Percentiles rank a stretch among this genome's conserved stretches.
Conservation (phyloP, 2,329 filamentous ascomycete genomes). For the Cladosporium velox region DNA sequence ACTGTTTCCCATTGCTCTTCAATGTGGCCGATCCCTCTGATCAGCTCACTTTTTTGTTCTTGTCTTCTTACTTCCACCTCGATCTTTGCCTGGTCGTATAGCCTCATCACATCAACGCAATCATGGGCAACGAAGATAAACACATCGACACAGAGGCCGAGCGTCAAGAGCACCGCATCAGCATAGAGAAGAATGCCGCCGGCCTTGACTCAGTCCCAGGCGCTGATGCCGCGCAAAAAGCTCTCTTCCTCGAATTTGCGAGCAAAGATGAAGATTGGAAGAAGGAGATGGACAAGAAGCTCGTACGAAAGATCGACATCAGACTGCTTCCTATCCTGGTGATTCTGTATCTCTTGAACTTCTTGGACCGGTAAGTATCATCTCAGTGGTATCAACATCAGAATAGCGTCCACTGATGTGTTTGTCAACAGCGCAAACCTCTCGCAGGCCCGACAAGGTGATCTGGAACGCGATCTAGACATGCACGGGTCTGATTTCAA, state of each 20-base stretch:
- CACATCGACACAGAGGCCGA: constrained; percentile 7
- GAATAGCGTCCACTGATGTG: background rate
- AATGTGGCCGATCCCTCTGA: constrained; percentile 10
- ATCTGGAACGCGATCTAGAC: constrained; percentile 54
- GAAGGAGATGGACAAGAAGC: constrained; percentile 49
- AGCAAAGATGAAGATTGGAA: constrained; percentile 17
- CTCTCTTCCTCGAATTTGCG: constrained; percentile 15
- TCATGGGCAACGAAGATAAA: constrained; percentile 15
- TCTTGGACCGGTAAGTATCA: constrained; percentile 54
- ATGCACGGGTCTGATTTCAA: constrained; percentile 62
- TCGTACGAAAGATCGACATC: constrained; percentile 71
- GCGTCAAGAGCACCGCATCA: constrained; percentile 18
- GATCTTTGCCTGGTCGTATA: background rate
- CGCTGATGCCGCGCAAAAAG: constrained; percentile 8
- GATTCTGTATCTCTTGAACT: constrained; percentile 77
- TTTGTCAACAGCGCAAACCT: constrained; percentile 54
- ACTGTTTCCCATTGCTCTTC: constrained; percentile 4
- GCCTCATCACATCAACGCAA: background rate
- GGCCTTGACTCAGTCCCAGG: constrained; percentile 3
- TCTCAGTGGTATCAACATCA: constrained; percentile 22
- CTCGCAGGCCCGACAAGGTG: constrained; percentile 57
- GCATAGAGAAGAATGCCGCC: constrained; percentile 15
- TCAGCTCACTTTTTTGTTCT: background rate
- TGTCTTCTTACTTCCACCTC: background rate
- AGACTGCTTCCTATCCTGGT: constrained; percentile 69